Evolutionary conservation across 805 yeast genomes (phyloP), one percentile per base, ranked within the genome.

Genomic region (Sugiyamaella qingdaonensis): DNA sequence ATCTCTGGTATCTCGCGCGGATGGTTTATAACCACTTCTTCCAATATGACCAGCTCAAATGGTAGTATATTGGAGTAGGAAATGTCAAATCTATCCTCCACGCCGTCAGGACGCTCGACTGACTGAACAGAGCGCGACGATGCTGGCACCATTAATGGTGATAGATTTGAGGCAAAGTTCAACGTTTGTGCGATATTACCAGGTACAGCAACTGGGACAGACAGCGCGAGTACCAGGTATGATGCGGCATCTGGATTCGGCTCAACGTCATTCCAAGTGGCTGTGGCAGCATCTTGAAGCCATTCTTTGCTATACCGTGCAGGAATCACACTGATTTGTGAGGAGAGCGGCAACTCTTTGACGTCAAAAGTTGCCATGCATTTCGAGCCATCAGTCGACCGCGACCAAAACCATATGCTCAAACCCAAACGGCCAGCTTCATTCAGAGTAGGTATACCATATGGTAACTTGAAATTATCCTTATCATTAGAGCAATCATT

Each of bases 171-270:
- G 9, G 53, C 36, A 19, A 52, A 51, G 13, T 56, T 41, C 2
- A 58, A 21, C 4, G 24, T 47, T 4, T 24, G 39, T 5, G 64
- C 64, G 29, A 53, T n/a, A 2, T 46, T 41, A 2, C 45, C 53
- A 35, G 66, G 60, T 11, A 68, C 41, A 2, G 55, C 18, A 1
- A 71, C 66, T 0, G 74, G 72, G 8, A 75, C 74, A 34, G 61
- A 67, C 5, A 71, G 64, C 14, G 57, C 46, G 10, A 71, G 54
- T 1, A 64, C 67, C 19, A 68, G 61, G 49, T 67, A 68, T 0
- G 72, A 68, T 0, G 63, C 49, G 3, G 63, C 57, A 35, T 66
- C 69, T 18, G 50, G 46, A 47, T 56, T 16, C 32, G 53, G 45
- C 32, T 48, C 54, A 1, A 56, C 48, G 21, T 51, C 54, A 37